These are phyloP conservation scores for Phialophora chinensis DNA, from an alignment of 2,329 filamentous ascomycete genomes.

Conservation along the genomic window DNA sequence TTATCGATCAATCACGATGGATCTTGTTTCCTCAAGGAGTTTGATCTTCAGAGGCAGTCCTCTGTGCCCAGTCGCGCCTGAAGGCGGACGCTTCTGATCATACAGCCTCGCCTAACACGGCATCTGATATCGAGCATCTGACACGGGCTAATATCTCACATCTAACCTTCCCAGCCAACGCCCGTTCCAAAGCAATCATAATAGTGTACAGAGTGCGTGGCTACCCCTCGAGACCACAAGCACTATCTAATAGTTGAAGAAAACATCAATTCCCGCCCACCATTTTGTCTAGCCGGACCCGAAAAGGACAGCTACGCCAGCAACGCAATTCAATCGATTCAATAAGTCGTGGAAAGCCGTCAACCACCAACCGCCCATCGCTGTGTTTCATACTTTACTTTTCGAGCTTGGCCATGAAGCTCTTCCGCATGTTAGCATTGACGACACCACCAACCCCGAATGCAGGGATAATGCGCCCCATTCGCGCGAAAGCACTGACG, in stretches of 20 bases:
- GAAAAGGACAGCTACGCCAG: background rate
- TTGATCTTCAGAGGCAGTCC: too few species aligned
- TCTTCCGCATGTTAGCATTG: constrained; percentile 59
- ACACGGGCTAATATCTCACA: background rate
- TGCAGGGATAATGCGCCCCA: constrained; percentile 78
- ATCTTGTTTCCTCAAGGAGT: too few species aligned
- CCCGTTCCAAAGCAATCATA: background rate
- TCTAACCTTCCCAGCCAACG: background rate
- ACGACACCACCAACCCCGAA: constrained; percentile 88
- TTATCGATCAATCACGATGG: too few species aligned
- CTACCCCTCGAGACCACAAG: background rate
- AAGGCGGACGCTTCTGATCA: background rate
- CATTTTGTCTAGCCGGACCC: background rate
- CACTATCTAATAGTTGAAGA: background rate
- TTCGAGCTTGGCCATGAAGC: constrained; percentile 37
- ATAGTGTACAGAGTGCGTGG: background rate
- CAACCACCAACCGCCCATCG: background rate
- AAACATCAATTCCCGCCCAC: background rate
- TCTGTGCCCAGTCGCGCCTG: too few species aligned
- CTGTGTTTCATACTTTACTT: background rate
- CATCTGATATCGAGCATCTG: background rate
- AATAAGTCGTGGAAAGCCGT: background rate
- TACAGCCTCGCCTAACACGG: background rate
- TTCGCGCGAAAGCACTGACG: constrained; percentile 72
- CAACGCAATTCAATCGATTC: background rate